phyloP scores from a whole-genome alignment of 106 monocot species.

The Apostasia shenzhenica region DNA sequence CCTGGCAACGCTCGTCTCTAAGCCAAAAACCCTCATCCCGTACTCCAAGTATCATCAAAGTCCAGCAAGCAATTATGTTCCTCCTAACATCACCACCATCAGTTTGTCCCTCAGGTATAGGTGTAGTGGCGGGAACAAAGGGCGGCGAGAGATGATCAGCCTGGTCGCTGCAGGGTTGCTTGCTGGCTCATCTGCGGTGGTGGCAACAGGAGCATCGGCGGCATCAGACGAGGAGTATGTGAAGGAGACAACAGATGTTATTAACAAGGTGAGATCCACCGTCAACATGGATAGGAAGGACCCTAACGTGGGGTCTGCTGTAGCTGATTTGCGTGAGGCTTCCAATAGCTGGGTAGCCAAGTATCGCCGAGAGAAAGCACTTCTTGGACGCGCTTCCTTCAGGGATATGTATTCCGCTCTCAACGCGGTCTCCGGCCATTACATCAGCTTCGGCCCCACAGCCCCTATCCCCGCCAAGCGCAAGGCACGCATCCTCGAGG shows the following conservation, averaged over 20 bases:
- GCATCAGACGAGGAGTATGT: slow-evolving; percentile 73
- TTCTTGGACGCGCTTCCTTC: slow-evolving; percentile 77
- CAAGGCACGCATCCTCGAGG: slow-evolving; percentile 81
- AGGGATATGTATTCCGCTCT: slow-evolving; percentile 92
- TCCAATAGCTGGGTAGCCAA: slow-evolving; percentile 94
- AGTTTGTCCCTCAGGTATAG: no score
- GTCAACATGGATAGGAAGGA: slow-evolving; percentile 58
- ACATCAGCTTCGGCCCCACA: slow-evolving; percentile 94
- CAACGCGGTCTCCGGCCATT: slow-evolving; percentile 96
- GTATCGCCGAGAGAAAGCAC: slow-evolving; percentile 82
- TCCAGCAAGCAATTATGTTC: neutral
- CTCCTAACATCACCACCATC: neutral
- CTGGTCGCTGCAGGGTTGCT: slow-evolving; percentile 3
- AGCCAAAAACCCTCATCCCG: slow-evolving; percentile 1
- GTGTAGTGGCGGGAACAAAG: neutral
- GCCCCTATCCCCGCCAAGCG: slow-evolving; percentile 90
- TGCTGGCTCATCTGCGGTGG: neutral
- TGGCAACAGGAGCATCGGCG: slow-evolving; percentile 13
- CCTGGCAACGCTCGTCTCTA: slow-evolving; percentile 14
- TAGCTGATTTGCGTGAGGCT: slow-evolving; percentile 67
- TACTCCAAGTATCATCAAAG: neutral
- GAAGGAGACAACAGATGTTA: slow-evolving; percentile 77
- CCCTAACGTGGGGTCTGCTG: slow-evolving; percentile 66
- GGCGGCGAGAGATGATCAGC: slow-evolving; percentile 27
- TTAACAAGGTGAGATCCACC: slow-evolving; percentile 61